Conservation (phyloP, 1,284 basidiomycete species). For the Pholiota adiposa region DNA sequence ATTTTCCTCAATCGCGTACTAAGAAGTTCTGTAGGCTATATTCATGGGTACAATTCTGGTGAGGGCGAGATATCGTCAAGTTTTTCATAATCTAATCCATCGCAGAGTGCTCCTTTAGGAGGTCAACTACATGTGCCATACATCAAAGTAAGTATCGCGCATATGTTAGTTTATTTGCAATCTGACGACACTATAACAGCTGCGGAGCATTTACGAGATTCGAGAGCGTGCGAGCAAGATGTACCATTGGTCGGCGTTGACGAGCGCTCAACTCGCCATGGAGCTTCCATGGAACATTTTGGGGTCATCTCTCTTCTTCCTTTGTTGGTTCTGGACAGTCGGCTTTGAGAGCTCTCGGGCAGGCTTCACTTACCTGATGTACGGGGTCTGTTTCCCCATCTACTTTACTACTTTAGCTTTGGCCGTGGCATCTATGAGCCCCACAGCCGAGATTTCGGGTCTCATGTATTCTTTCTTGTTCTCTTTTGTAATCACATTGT, state of each 20-base stretch:
- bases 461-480: conserved; percentile 64
- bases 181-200: conserved; percentile 20
- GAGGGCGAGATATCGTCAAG: conserved; percentile 2
- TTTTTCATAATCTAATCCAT: neutral
- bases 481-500: conserved; percentile 66
- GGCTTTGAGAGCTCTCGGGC: conserved; percentile 56
- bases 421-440: conserved; percentile 42
- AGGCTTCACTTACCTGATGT: conserved; percentile 61
- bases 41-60: conserved; percentile 53
- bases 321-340: conserved; percentile 77
- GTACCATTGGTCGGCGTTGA: conserved; percentile 82
- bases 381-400: conserved; percentile 55
- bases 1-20: neutral
- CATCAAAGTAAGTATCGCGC: conserved; percentile 35
- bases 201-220: conserved; percentile 69
- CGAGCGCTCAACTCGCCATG: conserved; percentile 63
- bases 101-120: conserved; percentile 47
- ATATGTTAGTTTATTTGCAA: neutral
- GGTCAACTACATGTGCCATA: conserved; percentile 61
- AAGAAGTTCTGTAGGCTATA: conserved; percentile 33
- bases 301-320: conserved; percentile 60
- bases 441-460: conserved; percentile 46
- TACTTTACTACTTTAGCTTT: conserved; percentile 56
- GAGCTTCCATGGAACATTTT: conserved; percentile 73
- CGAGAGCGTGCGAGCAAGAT: conserved; percentile 76